phyloP scores from a whole-genome alignment of 1,139 yeast species.

The Suhomyces yuchorum region DNA sequence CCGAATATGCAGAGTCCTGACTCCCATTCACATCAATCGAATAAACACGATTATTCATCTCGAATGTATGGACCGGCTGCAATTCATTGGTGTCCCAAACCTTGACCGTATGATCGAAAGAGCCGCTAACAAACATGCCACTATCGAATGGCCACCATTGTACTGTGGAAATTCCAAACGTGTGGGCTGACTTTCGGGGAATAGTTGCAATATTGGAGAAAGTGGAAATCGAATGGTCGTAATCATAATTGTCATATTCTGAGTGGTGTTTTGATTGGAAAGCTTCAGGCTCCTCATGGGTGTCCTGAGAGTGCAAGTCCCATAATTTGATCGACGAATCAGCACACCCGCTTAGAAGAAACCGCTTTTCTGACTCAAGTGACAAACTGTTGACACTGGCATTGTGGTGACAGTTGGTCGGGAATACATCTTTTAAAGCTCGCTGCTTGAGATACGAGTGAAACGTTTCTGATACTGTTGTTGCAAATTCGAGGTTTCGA shows the following conservation, averaged over 20 bases:
- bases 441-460: constrained; percentile 34
- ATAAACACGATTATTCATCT: constrained; percentile 53
- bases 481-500: constrained; percentile 38
- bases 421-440: constrained; percentile 34
- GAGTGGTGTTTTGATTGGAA: constrained; percentile 15
- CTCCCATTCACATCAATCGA: constrained; percentile 50
- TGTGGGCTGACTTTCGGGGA: constrained; percentile 61
- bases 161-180: constrained; percentile 70
- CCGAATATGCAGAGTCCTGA: constrained; percentile 25
- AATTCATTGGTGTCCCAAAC: constrained; percentile 79
- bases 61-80: constrained; percentile 65
- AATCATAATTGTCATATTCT: constrained; percentile 24
- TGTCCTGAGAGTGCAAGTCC: constrained; percentile 42
- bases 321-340: constrained; percentile 72
- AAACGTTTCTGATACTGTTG: constrained; percentile 43
- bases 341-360: constrained; percentile 71
- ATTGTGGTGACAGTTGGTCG: constrained; percentile 39
- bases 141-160: constrained; percentile 91
- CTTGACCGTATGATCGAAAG: constrained; percentile 76
- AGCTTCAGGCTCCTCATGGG: constrained; percentile 16
- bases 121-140: constrained; percentile 81
- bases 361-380: constrained; percentile 57
- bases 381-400: constrained; percentile 68
- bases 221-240: constrained; percentile 31
- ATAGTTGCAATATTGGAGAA: constrained; percentile 39